Percentiles rank a stretch among this genome's conserved stretches.
phyloP scores from a whole-genome alignment of 2,329 filamentous ascomycete species.

The Nemania bipapillata region DNA sequence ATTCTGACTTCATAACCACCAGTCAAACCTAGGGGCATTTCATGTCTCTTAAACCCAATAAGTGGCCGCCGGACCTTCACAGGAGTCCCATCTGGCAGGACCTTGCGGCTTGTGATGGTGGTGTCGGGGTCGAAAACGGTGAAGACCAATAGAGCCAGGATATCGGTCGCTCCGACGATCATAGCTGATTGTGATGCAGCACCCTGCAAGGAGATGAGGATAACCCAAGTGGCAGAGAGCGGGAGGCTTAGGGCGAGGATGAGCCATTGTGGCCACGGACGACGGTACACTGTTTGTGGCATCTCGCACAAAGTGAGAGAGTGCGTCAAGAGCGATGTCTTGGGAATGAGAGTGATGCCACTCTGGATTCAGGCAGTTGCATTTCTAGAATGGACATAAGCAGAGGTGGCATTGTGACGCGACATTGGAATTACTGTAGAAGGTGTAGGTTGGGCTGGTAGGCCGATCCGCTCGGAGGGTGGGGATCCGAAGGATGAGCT shows the following conservation, averaged over 20 bases:
- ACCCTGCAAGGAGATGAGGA: conserved; percentile 2
- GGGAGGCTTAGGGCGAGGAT: conserved; percentile 3
- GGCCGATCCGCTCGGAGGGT: not conserved
- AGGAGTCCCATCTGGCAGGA: conserved; percentile 22
- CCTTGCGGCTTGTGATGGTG: conserved; percentile 16
- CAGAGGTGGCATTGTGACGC: not conserved
- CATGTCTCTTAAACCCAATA: conserved; percentile 26
- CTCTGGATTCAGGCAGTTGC: too few relatives aligned
- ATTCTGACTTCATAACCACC: conserved; percentile 35
- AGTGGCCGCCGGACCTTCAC: conserved; percentile 29
- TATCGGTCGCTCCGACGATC: not conserved
- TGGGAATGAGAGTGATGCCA: not conserved
- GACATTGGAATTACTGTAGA: not conserved
- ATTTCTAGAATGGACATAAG: too few relatives aligned
- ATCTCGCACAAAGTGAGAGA: not conserved
- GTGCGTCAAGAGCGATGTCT: too few relatives aligned
- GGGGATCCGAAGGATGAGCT: not conserved
- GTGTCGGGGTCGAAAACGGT: conserved; percentile 28
- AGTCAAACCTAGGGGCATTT: conserved; percentile 25
- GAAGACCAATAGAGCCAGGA: conserved; percentile 11
- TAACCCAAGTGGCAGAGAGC: conserved; percentile 14
- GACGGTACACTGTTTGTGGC: conserved; percentile 32
- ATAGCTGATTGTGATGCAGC: not conserved
- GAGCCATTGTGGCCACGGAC: conserved; percentile 32
- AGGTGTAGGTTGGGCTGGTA: not conserved